A percentile compares a stretch with the other conserved stretches of the same genome.
Evolutionary conservation across 2,329 filamentous ascomycete genomes (phyloP).

Genomic region (Aspergillus novoparasiticus): DNA sequence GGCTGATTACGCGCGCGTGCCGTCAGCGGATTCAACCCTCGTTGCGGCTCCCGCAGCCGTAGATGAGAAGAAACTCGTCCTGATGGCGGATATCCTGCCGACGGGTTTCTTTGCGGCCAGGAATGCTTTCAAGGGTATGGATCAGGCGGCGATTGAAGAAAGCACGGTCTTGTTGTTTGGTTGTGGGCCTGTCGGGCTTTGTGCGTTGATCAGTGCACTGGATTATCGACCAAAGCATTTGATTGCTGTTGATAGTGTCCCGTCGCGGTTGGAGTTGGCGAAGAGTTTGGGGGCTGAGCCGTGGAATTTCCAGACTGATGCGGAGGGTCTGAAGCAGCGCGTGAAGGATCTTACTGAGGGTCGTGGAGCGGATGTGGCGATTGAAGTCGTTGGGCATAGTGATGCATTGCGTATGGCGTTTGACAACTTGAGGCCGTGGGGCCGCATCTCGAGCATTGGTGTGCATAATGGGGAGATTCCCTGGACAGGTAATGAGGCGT

Average conservation of each 20-base stretch:
- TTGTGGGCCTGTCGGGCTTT: slow-evolving; percentile 21
- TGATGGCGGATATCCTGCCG: slow-evolving; percentile 86
- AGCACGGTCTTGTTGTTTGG: slow-evolving; percentile 22
- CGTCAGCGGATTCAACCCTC: slow-evolving; percentile 75
- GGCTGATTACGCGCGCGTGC: slow-evolving; percentile 78
- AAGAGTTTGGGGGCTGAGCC: slow-evolving; percentile 74
- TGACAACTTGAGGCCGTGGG: slow-evolving; percentile 72
- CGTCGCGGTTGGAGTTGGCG: slow-evolving; percentile 71
- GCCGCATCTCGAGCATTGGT: slow-evolving; percentile 71
- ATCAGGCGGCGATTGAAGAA: slow-evolving; percentile 3
- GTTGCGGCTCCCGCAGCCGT: slow-evolving; percentile 70
- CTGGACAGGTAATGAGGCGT: slow-evolving; percentile 64
- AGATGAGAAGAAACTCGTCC: slow-evolving; percentile 70
- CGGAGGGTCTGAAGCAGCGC: slow-evolving; percentile 55
- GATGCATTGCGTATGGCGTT: slow-evolving; percentile 69
- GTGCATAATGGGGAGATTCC: slow-evolving; percentile 73
- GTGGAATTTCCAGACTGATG: slow-evolving; percentile 71
- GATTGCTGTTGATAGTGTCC: slow-evolving; percentile 76
- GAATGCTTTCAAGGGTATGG: slow-evolving; percentile 17
- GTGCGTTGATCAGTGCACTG: slow-evolving; percentile 60
- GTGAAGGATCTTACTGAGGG: slow-evolving; percentile 75
- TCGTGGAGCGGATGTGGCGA: slow-evolving; percentile 78
- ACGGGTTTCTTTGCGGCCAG: slow-evolving; percentile 22
- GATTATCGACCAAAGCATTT: slow-evolving; percentile 72
- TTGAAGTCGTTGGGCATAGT: slow-evolving; percentile 73